phyloP scores from a whole-genome alignment of 768 basidiomycete species.

The Pilatotrama ljubarskyi region DNA sequence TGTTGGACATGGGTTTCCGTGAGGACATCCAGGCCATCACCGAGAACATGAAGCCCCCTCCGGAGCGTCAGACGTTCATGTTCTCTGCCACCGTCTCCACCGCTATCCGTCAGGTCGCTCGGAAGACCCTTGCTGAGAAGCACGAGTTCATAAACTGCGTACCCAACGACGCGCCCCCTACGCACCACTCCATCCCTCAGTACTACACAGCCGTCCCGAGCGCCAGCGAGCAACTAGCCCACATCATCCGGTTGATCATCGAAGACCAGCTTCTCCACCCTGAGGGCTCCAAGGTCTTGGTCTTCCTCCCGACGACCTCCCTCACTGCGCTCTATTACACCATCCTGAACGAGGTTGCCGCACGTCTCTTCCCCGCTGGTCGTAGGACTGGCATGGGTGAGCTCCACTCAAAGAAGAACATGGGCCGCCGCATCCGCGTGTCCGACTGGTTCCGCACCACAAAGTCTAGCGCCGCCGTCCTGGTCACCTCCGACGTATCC shows the following conservation, averaged over 20 bases:
- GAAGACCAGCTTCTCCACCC: constrained; percentile 83
- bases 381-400: constrained; percentile 62
- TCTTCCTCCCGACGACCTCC: constrained; percentile 87
- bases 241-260: constrained; percentile 75
- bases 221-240: constrained; percentile 70
- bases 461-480: constrained; percentile 52
- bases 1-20: constrained; percentile 91
- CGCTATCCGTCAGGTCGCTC: constrained; percentile 70
- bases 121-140: constrained; percentile 54
- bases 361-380: constrained; percentile 50
- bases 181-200: constrained; percentile 78
- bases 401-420: constrained; percentile 76
- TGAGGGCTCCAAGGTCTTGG: constrained; percentile 66
- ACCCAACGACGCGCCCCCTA: constrained; percentile 57
- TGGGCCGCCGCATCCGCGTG: constrained; percentile 54
- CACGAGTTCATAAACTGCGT: constrained; percentile 78
- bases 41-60: constrained; percentile 55
- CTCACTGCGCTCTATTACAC: constrained; percentile 75
- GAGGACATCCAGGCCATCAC: constrained; percentile 79
- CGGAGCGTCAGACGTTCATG: constrained; percentile 84
- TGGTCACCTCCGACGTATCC: constrained; percentile 87
- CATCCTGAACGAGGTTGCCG: constrained; percentile 53
- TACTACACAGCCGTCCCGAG: constrained; percentile 73
- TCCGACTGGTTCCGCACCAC: constrained; percentile 63
- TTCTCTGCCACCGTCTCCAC: constrained; percentile 86